Conservation (phyloP, 768 basidiomycete species). For the Boletus patriciae region DNA sequence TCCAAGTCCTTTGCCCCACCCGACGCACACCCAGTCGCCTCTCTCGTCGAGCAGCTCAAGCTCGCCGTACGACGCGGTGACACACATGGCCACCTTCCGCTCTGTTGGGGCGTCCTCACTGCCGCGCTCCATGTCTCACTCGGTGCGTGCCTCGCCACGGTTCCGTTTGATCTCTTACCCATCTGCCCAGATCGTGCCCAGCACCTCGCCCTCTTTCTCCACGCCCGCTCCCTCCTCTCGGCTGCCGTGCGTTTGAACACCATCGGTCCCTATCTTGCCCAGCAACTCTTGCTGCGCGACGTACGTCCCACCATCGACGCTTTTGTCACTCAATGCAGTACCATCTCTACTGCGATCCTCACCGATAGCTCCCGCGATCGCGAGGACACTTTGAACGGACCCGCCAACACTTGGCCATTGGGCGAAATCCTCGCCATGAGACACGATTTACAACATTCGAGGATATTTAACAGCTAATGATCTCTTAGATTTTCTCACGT, state of each 20-base stretch:
- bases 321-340: constrained; percentile 45
- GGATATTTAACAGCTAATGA: constrained; percentile 83
- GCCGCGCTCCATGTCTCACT: constrained; percentile 70
- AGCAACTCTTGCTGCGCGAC: constrained; percentile 79
- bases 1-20: constrained; percentile 74
- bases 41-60: constrained; percentile 70
- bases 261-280: constrained; percentile 90
- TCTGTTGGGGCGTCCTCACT: constrained; percentile 89
- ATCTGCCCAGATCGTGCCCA: constrained; percentile 65
- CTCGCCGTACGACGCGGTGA: constrained; percentile 60
- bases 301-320: constrained; percentile 64
- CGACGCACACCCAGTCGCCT: constrained; percentile 12
- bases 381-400: constrained; percentile 44
- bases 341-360: constrained; percentile 50
- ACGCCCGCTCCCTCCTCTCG: constrained; percentile 85
- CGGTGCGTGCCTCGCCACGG: constrained; percentile 43
- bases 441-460: constrained; percentile 93
- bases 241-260: constrained; percentile 90
- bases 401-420: constrained; percentile 93
- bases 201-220: constrained; percentile 90
- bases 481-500: constrained; percentile 12
- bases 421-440: constrained; percentile 88
- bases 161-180: not conserved
- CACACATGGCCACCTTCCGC: constrained; percentile 77
- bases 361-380: constrained; percentile 6